Percentiles rank a stretch among this genome's conserved stretches.
phyloP scores from a whole-genome alignment of 805 yeast genomes.

The Groenewaldozyma tartarivorans region DNA sequence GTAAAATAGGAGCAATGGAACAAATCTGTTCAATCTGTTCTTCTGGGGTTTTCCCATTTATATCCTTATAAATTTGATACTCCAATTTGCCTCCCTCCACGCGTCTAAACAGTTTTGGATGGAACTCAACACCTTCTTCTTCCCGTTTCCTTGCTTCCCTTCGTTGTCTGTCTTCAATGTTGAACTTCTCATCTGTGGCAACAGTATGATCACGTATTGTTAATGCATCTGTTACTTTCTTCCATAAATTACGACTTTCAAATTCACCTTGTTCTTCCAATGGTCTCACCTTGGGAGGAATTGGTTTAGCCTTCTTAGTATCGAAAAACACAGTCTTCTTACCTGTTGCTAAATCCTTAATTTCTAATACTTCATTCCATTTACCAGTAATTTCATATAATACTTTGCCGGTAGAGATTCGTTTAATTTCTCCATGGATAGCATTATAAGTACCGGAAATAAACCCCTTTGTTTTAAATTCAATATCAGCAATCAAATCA shows the following conservation, averaged over 20 bases:
- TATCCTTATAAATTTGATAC: conserved; percentile 55
- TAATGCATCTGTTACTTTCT: conserved; percentile 71
- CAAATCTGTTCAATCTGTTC: conserved; percentile 47
- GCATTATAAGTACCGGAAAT: conserved; percentile 88
- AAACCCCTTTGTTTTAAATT: conserved; percentile 91
- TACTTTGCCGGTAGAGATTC: conserved; percentile 40
- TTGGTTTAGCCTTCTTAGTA: conserved; percentile 43
- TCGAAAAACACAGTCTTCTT: conserved; percentile 48
- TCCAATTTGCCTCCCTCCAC: conserved; percentile 40
- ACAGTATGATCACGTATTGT: conserved; percentile 64
- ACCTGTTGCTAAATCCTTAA: conserved; percentile 44
- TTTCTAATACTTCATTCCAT: conserved; percentile 82
- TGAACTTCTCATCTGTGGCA: conserved; percentile 83
- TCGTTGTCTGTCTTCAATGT: conserved; percentile 84
- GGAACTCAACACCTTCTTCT: conserved; percentile 72
- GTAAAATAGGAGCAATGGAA: conserved; percentile 67
- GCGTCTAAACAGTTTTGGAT: conserved; percentile 65
- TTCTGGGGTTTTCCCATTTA: conserved; percentile 41
- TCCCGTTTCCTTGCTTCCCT: conserved; percentile 56
- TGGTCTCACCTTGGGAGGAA: conserved; percentile 67
- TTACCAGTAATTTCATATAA: conserved; percentile 72
- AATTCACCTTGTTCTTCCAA: conserved; percentile 66
- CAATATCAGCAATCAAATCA: conserved; percentile 66
- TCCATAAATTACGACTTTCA: conserved; percentile 83
- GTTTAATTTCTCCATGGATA: conserved; percentile 64